phyloP scores from a whole-genome alignment of 441 rosid genomes.

The Mallotus repandus region DNA sequence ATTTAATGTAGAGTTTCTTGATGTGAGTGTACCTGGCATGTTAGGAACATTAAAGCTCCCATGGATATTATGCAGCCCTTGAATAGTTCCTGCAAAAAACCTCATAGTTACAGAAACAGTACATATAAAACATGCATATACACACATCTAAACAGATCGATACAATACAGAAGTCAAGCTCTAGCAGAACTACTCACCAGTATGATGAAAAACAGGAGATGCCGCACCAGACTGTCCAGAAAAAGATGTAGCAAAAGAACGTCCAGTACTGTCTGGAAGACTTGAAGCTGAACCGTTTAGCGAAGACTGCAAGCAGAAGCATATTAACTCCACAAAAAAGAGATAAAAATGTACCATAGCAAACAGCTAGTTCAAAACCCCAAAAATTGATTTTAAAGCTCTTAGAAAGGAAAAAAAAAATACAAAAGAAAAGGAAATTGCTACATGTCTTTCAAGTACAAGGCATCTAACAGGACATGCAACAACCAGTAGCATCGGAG shows the following conservation, averaged over 20 bases:
- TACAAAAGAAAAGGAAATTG: background rate
- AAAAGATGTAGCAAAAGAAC: constrained; percentile 76
- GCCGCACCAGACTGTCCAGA: constrained; percentile 88
- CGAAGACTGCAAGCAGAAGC: constrained; percentile 64
- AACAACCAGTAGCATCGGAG: background rate
- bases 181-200: constrained; percentile 47
- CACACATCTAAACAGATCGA: background rate
- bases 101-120: constrained; percentile 16
- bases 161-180: constrained; percentile 11
- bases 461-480: background rate
- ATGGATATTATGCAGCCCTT: constrained; percentile 78
- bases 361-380: background rate
- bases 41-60: constrained; percentile 79
- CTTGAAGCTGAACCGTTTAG: constrained; percentile 78
- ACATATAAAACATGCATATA: background rate
- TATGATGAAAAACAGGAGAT: constrained; percentile 79
- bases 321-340: constrained; percentile 19
- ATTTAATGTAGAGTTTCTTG: constrained; percentile 68
- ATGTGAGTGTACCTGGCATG: constrained; percentile 62
- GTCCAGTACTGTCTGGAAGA: constrained; percentile 77
- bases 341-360: background rate
- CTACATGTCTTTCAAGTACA: background rate
- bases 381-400: background rate
- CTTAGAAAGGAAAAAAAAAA: background rate
- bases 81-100: constrained; percentile 59